Percentiles rank a stretch among this genome's conserved stretches.
These are phyloP conservation scores for Kodamaea neixiangensis DNA, from an alignment of 805 yeast genomes.

Conservation along the genomic window DNA sequence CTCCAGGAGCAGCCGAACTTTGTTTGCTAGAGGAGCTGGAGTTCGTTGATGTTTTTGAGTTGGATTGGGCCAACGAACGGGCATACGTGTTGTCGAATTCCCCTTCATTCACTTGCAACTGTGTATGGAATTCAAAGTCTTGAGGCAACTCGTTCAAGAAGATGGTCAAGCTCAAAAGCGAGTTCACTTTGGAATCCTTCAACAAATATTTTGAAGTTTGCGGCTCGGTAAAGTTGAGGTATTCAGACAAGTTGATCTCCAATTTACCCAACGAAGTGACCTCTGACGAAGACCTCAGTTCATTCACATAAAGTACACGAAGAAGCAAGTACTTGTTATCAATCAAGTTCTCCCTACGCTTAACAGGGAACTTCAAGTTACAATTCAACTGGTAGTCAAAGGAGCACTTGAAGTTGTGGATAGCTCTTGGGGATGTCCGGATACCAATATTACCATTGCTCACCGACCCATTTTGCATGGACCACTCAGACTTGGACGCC, in stretches of 20 bases:
- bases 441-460: conserved; percentile 27
- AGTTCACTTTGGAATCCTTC: conserved; percentile 78
- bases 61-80: not conserved
- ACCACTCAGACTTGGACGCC: conserved; percentile 1
- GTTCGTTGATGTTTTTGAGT: not conserved
- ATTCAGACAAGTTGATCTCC: conserved; percentile 71
- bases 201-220: conserved; percentile 65
- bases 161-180: conserved; percentile 68
- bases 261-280: conserved; percentile 62
- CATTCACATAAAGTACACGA: conserved; percentile 34
- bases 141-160: conserved; percentile 46
- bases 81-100: not conserved
- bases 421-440: conserved; percentile 31
- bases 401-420: conserved; percentile 42
- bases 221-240: conserved; percentile 54
- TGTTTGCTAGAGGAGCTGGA: not conserved
- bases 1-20: not conserved
- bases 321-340: conserved; percentile 45
- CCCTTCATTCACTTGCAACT: conserved; percentile 35
- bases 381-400: conserved; percentile 37
- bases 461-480: conserved; percentile 5
- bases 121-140: conserved; percentile 44
- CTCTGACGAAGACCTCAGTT: conserved; percentile 10
- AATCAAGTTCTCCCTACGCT: conserved; percentile 38
- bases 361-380: conserved; percentile 43